These are phyloP conservation scores for Populus hybrid DNA, from an alignment of 441 rosid species.

Conservation along the genomic window DNA sequence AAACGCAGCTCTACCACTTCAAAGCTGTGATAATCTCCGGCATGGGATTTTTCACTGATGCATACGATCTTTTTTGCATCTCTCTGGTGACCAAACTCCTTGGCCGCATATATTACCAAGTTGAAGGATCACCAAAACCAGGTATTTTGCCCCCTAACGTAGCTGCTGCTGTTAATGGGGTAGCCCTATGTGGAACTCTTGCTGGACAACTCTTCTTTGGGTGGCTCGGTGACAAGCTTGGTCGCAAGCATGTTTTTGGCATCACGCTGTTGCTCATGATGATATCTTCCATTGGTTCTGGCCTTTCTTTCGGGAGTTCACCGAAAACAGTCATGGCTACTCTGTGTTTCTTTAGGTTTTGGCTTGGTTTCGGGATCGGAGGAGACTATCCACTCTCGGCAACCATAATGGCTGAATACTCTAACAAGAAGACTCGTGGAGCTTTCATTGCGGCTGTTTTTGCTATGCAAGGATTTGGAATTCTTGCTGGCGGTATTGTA, in stretches of 20 bases:
- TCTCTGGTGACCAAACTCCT: conserved; percentile 13
- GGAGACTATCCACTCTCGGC: conserved; percentile 12
- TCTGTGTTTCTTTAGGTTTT: conserved; percentile 14
- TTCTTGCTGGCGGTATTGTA: conserved; percentile 6
- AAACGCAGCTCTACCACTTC: not conserved
- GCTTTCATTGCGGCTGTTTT: conserved; percentile 19
- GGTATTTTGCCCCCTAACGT: conserved; percentile 12
- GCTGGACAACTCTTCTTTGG: conserved; percentile 10
- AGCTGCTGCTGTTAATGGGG: conserved; percentile 15
- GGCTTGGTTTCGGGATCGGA: conserved; percentile 13
- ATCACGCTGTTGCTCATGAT: conserved; percentile 9
- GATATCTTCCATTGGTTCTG: not conserved
- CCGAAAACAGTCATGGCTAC: conserved; percentile 5
- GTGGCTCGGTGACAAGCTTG: conserved; percentile 13
- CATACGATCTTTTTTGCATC: conserved; percentile 12
- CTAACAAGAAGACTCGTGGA: conserved; percentile 14
- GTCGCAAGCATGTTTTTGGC: conserved; percentile 10
- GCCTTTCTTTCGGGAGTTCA: conserved; percentile 3
- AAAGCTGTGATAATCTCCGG: conserved; percentile 4
- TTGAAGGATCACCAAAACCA: not conserved
- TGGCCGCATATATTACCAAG: conserved; percentile 8
- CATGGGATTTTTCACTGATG: conserved; percentile 15
- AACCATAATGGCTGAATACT: conserved; percentile 16
- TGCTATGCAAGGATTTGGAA: conserved; percentile 21
- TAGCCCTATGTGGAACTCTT: conserved; percentile 14